A percentile compares a stretch with the other conserved stretches of the same genome.
Evolutionary conservation across 1,284 basidiomycete species (phyloP).

Genomic region (Anthracocystis setariae): DNA sequence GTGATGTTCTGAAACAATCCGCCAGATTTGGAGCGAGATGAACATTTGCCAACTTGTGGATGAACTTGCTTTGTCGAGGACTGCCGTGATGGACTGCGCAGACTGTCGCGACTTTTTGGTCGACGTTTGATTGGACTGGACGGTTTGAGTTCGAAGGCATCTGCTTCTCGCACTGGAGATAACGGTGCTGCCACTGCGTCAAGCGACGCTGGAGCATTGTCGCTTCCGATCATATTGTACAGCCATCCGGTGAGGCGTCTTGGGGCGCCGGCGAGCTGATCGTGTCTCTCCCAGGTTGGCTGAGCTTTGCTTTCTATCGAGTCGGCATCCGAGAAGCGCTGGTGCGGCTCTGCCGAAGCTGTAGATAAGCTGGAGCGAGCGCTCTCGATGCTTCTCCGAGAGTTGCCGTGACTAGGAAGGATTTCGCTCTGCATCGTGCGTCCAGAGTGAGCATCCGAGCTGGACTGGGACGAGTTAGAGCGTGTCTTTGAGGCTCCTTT

Average conservation of each 20-base stretch:
- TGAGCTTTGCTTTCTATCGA: not conserved
- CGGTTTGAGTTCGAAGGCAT: constrained; percentile 12
- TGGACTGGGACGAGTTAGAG: constrained; percentile 25
- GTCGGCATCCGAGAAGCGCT: constrained; percentile 22
- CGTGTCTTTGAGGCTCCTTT: constrained; percentile 12
- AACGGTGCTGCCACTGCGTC: constrained; percentile 22
- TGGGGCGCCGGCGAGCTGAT: constrained; percentile 16
- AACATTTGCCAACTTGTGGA: not conserved
- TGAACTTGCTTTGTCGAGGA: not conserved
- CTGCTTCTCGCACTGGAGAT: constrained; percentile 35
- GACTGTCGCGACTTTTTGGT: not conserved
- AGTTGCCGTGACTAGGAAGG: not conserved
- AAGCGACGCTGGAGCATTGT: constrained; percentile 14
- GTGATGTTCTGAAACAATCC: constrained; percentile 27
- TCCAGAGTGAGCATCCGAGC: constrained; percentile 20
- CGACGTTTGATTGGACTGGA: constrained; percentile 11
- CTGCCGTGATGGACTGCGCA: constrained; percentile 3
- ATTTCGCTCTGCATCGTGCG: constrained; percentile 17
- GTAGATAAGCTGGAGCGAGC: constrained; percentile 19
- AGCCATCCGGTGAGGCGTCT: constrained; percentile 59
- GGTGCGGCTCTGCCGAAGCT: constrained; percentile 15
- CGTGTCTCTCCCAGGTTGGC: constrained; percentile 6
- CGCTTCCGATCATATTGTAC: constrained; percentile 52
- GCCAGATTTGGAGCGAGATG: constrained; percentile 25
- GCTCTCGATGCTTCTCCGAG: constrained; percentile 37